These are phyloP conservation scores for Asterella californica DNA, from an alignment of 225 moss, liverwort and hornwort genomes.

Conservation along the genomic window DNA sequence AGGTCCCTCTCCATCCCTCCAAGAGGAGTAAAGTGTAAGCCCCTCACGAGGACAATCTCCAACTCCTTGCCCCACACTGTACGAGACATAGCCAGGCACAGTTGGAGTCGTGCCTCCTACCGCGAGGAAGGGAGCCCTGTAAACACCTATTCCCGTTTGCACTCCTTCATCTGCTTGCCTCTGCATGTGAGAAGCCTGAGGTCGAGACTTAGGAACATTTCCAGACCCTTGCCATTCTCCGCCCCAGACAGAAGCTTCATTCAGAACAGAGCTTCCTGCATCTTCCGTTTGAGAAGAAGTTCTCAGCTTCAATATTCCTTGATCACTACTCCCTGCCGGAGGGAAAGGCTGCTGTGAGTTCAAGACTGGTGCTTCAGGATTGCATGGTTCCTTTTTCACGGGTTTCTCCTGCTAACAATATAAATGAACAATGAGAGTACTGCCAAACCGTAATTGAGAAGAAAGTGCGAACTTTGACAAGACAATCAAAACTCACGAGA, in stretches of 20 bases:
- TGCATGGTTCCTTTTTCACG: constrained; percentile 27
- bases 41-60: constrained; percentile 24
- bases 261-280: constrained; percentile 12
- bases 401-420: constrained; percentile 20
- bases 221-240: constrained; percentile 32
- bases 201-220: constrained; percentile 17
- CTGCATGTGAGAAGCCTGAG: constrained; percentile 27
- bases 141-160: constrained; percentile 23
- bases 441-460: background rate
- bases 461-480: background rate
- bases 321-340: constrained; percentile 31
- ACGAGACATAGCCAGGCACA: constrained; percentile 20
- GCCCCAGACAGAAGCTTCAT: constrained; percentile 16
- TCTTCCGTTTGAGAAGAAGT: constrained; percentile 18
- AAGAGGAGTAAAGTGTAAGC: constrained; percentile 29
- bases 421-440: background rate
- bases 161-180: constrained; percentile 27
- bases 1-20: constrained; percentile 37
- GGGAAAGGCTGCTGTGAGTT: constrained; percentile 32
- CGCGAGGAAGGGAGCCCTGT: constrained; percentile 10
- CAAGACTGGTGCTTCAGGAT: constrained; percentile 22
- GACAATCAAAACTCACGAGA: background rate
- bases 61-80: constrained; percentile 24
- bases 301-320: constrained; percentile 22
- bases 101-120: background rate